phyloP scores from a whole-genome alignment of 2,329 filamentous ascomycete species.

The Trichoderma brevicompactum region DNA sequence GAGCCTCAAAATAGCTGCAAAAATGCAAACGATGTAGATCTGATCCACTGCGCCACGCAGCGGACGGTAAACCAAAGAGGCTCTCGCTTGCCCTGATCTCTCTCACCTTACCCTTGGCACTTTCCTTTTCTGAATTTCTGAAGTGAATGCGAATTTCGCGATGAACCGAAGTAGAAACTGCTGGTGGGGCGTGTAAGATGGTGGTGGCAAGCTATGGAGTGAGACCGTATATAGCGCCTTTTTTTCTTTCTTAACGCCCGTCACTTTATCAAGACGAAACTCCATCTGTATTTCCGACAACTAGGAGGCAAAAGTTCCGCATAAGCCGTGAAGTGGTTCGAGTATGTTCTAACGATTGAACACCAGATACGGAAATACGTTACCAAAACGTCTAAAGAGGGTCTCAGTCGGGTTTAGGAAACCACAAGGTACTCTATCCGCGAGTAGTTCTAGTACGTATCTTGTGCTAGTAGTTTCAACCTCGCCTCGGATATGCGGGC shows the following conservation, averaged over 20 bases:
- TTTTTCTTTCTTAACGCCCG: background rate
- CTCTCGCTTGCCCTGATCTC: background rate
- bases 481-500: background rate
- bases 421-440: background rate
- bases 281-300: background rate
- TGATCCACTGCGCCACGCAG: background rate
- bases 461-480: no score
- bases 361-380: background rate
- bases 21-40: background rate
- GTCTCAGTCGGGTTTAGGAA: no score
- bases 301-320: background rate
- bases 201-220: constrained; percentile 13
- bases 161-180: background rate
- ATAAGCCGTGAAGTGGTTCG: background rate
- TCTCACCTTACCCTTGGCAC: background rate
- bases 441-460: background rate
- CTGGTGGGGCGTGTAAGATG: constrained; percentile 1
- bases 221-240: constrained; percentile 24
- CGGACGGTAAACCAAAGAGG: background rate
- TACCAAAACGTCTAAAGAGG: background rate
- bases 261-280: background rate
- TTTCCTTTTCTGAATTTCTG: background rate
- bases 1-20: background rate
- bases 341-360: background rate
- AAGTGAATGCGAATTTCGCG: background rate